Percentiles rank a stretch among this genome's conserved stretches.
Evolutionary conservation across 208 protist genomes (phyloP).

Genomic region (Perkinsela sp.): DNA sequence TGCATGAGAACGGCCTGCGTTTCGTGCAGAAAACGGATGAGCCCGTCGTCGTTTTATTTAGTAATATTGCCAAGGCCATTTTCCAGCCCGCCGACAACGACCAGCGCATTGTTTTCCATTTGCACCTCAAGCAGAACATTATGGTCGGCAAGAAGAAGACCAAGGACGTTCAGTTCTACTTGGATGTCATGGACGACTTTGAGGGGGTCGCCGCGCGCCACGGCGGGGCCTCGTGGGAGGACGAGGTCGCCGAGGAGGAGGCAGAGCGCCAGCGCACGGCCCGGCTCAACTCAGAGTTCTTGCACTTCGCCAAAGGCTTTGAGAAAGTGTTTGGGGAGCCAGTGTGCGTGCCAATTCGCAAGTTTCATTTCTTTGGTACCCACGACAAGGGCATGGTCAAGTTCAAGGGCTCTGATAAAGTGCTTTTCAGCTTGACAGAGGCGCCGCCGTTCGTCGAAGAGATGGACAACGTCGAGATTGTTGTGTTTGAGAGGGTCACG

Average conservation of each 20-base stretch:
- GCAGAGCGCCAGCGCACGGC: neutral
- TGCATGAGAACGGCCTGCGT: neutral
- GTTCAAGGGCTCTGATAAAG: neutral
- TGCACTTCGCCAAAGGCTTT: neutral
- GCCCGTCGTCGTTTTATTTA: neutral
- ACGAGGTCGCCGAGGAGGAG: neutral
- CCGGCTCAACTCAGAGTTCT: neutral
- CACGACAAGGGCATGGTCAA: constrained; percentile 1
- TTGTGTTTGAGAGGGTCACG: neutral
- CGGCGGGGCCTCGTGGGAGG: neutral
- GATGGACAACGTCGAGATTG: neutral
- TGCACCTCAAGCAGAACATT: neutral
- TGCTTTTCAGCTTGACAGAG: neutral
- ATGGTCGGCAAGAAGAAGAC: neutral
- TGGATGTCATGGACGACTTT: neutral
- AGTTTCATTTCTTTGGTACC: neutral
- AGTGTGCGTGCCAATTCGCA: neutral
- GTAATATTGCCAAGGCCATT: neutral
- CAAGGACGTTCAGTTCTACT: neutral
- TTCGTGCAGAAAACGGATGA: neutral
- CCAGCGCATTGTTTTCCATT: neutral
- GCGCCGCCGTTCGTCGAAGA: neutral
- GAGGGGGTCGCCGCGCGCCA: neutral
- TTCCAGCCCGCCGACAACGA: constrained; percentile 1
- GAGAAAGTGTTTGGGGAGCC: neutral